Conservation (phyloP, 176 grass and related monocot genomes). For the Neostapfia colusana region DNA sequence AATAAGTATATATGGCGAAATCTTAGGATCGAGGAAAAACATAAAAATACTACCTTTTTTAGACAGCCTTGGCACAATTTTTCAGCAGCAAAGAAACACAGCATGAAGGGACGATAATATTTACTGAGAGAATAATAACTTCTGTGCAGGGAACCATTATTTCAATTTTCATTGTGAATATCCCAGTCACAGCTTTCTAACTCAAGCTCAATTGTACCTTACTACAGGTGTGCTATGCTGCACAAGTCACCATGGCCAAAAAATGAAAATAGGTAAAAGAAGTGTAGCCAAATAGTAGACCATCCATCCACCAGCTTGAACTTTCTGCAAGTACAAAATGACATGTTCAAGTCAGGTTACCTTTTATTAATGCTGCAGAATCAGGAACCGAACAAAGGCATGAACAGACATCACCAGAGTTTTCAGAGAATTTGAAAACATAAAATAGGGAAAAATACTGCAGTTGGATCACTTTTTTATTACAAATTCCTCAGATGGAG, state of each 20-base stretch:
- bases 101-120: neutral
- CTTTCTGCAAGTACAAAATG: conserved; percentile 50
- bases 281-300: conserved; percentile 47
- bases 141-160: conserved; percentile 24
- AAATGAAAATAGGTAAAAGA: conserved; percentile 48
- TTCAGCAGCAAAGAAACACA: neutral
- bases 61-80: neutral
- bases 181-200: conserved; percentile 40
- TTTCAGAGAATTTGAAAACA: neutral
- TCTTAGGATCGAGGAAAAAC: neutral
- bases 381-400: conserved; percentile 24
- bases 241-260: conserved; percentile 39
- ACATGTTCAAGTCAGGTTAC: conserved; percentile 38
- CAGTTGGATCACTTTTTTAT: neutral
- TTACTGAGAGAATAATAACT: conserved; percentile 12
- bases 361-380: neutral
- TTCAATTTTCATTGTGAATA: conserved; percentile 31
- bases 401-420: conserved; percentile 16
- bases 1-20: conserved; percentile 19
- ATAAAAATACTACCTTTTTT: neutral
- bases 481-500: neutral
- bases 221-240: conserved; percentile 37
- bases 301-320: conserved; percentile 49
- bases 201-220: conserved; percentile 29
- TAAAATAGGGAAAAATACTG: neutral